A percentile compares a stretch with the other conserved stretches of the same genome.
phyloP scores from a whole-genome alignment of 495 filamentous ascomycete species.

The Xylona heveae region DNA sequence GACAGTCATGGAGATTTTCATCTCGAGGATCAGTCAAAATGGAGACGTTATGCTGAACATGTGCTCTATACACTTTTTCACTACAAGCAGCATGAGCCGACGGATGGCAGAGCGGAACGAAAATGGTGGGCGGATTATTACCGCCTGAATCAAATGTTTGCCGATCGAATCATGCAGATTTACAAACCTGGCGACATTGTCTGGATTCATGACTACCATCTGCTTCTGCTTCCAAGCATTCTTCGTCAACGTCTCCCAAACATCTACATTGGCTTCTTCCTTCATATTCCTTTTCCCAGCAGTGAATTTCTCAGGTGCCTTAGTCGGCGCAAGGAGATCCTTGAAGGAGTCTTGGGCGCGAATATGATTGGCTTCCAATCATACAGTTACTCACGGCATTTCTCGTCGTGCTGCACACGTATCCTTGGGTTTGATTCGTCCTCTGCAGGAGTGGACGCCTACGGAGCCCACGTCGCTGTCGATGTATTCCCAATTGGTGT shows the following conservation, averaged over 20 bases:
- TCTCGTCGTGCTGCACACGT: constrained; percentile 75
- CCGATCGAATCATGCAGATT: constrained; percentile 59
- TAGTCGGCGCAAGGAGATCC: constrained; percentile 63
- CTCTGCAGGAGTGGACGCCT: constrained; percentile 64
- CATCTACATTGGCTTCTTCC: constrained; percentile 76
- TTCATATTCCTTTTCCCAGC: constrained; percentile 84
- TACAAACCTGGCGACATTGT: constrained; percentile 85
- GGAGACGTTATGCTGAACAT: constrained; percentile 75
- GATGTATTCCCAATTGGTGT: constrained; percentile 87
- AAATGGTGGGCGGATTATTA: constrained; percentile 77
- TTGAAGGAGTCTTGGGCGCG: constrained; percentile 69
- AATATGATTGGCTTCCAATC: constrained; percentile 90
- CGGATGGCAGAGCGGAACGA: constrained; percentile 60
- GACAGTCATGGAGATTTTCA: constrained; percentile 33
- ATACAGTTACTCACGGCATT: constrained; percentile 79
- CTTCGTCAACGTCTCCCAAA: constrained; percentile 62
- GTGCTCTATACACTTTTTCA: constrained; percentile 80
- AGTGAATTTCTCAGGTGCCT: constrained; percentile 82
- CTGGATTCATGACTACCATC: constrained; percentile 79
- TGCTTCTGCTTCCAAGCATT: constrained; percentile 68
- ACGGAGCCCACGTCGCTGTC: constrained; percentile 67
- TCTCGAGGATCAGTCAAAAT: constrained; percentile 58
- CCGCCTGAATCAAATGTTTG: constrained; percentile 70
- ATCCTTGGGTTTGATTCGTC: constrained; percentile 69
- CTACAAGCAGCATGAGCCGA: constrained; percentile 78